phyloP scores from a whole-genome alignment of 768 basidiomycete species.

The Dentipellis sp. region DNA sequence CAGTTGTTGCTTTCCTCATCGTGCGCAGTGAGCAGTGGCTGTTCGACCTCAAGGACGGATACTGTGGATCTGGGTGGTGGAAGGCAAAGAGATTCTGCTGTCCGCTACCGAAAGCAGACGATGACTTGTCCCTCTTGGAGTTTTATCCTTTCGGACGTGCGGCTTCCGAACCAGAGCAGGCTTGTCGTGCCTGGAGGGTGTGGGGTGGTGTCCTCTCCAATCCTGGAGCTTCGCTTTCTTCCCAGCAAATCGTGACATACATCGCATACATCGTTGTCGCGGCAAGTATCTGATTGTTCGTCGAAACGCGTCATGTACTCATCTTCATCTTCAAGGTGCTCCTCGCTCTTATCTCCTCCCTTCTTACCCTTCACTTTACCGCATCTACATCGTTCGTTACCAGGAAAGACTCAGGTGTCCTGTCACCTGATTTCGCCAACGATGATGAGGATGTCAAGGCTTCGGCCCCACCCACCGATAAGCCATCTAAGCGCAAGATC shows the following conservation, averaged over 20 bases:
- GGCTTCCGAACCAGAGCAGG: slow-evolving; percentile 18
- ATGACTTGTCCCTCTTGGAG: background rate
- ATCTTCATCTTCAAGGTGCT: slow-evolving; percentile 37
- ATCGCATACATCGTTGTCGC: slow-evolving; percentile 65
- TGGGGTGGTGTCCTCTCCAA: slow-evolving; percentile 58
- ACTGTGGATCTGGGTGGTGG: slow-evolving; percentile 63
- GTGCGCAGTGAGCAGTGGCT: slow-evolving; percentile 80
- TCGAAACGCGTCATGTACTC: background rate
- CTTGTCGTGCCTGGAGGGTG: slow-evolving; percentile 62
- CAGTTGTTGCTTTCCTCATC: slow-evolving; percentile 79
- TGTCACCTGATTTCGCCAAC: slow-evolving; percentile 35
- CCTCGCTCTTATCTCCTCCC: slow-evolving; percentile 61
- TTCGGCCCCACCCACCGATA: slow-evolving; percentile 16
- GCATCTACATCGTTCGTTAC: slow-evolving; percentile 84
- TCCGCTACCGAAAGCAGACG: slow-evolving; percentile 23
- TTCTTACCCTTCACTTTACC: slow-evolving; percentile 83
- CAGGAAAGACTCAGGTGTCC: slow-evolving; percentile 79
- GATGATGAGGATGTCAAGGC: slow-evolving; percentile 10
- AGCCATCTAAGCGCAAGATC: slow-evolving; percentile 45
- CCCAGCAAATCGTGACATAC: slow-evolving; percentile 51
- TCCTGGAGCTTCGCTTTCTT: slow-evolving; percentile 21
- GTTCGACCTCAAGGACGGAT: slow-evolving; percentile 90
- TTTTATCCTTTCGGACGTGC: background rate
- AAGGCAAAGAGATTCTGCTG: slow-evolving; percentile 82
- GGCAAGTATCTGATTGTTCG: slow-evolving; percentile 36